Base-by-base conservation (phyloP, 352 stramenopile genomes). In the Phytophthora citrophthora region DNA sequence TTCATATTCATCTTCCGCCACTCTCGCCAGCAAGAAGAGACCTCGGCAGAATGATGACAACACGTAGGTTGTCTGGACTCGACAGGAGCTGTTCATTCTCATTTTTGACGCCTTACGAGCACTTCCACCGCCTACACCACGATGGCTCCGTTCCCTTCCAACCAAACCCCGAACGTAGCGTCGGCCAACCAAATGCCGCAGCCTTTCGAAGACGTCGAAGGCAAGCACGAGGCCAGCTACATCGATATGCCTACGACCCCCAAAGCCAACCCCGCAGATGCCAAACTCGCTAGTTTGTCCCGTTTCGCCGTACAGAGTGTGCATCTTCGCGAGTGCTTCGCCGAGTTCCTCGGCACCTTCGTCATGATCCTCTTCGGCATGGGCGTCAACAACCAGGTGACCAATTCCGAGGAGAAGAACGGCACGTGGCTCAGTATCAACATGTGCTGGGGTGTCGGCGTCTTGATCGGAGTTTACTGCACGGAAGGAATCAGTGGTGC, bases 371-470 rank as follows among this genome's bases (percentile, higher is more conserved):
- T 68, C 8, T 90, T 90, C 66, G 78, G 81, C 38, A 72, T 77
- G 45, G 81, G 78, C 36, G 80, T 87, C 5, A 83, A 83, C 64
- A 75, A 79, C 54, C 76, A 90, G 63, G 74, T 86, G 16, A 60
- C 46, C 4, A 60, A 84, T 15, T 85, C 73, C 20, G 45, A 76
- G 11, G 68, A 70, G 36, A 55, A 41, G 5, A 83, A 79, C 43
- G 80, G 80, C 51, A 85, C 71, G 54, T 88, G 76, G 62, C 61
- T 83, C 23, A 86, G 76, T 53, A 81, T 89, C 65, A 83, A 74
- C 44, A 67, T 72, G 16, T 67, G 63, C 50, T 72, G 81, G 77
- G 80, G 80, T 13, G 55, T 90, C 29, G 81, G 50, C 13, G 57
- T 71, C 13, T 43, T 89, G 64, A 61, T 90, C 24, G 81, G 71